Percentiles rank a stretch among this genome's conserved stretches.
phyloP scores from a whole-genome alignment of 2,329 filamentous ascomycete genomes.

The Botryotinia convoluta region DNA sequence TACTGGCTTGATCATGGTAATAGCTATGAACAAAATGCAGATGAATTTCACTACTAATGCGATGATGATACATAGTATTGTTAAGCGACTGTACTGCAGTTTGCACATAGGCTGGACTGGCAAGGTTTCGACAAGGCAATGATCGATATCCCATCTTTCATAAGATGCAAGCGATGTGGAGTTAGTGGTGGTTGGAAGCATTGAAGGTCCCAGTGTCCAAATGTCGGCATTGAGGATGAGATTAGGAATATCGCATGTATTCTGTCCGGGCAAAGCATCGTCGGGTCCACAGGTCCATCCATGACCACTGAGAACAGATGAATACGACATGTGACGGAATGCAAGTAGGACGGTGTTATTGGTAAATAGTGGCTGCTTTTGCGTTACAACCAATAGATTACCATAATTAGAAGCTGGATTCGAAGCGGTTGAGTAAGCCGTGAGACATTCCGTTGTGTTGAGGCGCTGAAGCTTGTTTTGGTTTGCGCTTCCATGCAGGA shows the following conservation, averaged over 20 bases:
- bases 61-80: not conserved
- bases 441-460: conserved; percentile 28
- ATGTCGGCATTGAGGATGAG: conserved; percentile 23
- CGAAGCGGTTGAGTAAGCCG: conserved; percentile 25
- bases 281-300: conserved; percentile 30
- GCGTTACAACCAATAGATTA: conserved; percentile 29
- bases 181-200: not conserved
- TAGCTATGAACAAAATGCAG: conserved; percentile 2
- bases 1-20: conserved; percentile 28
- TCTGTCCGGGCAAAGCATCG: conserved; percentile 24
- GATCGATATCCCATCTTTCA: conserved; percentile 27
- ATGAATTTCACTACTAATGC: conserved; percentile 1
- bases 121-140: conserved; percentile 27
- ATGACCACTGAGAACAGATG: conserved; percentile 28
- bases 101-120: conserved; percentile 24
- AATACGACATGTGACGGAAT: conserved; percentile 26
- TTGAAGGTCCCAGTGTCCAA: conserved; percentile 26
- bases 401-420: conserved; percentile 21
- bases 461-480: conserved; percentile 21
- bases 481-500: conserved; percentile 18
- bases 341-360: conserved; percentile 26
- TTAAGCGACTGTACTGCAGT: conserved; percentile 26
- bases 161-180: conserved; percentile 9
- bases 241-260: conserved; percentile 26
- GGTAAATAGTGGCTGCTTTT: conserved; percentile 21